A percentile compares a stretch with the other conserved stretches of the same genome.
These are phyloP conservation scores for Neoboletus magnificus DNA, from an alignment of 768 basidiomycete genomes.

Conservation along the genomic window DNA sequence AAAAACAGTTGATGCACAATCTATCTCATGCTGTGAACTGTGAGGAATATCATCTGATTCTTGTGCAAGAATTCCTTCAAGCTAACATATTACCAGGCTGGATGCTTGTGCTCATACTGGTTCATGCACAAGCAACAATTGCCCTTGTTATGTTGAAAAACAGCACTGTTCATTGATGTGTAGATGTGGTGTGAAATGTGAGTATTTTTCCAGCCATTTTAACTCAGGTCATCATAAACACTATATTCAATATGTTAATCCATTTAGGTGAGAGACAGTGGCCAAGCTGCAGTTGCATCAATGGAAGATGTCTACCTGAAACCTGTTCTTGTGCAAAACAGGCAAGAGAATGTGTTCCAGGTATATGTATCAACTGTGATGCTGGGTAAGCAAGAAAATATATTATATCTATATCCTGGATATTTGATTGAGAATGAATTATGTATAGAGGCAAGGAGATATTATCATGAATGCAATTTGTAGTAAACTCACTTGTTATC, in stretches of 20 bases:
- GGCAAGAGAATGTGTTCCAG: slow-evolving; percentile 51
- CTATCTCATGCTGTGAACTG: not conserved
- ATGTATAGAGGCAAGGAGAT: slow-evolving; percentile 25
- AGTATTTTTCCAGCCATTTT: slow-evolving; percentile 7
- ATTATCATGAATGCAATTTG: not conserved
- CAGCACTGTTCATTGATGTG: slow-evolving; percentile 49
- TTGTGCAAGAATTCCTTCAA: not conserved
- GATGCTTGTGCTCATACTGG: slow-evolving; percentile 48
- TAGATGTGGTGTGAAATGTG: slow-evolving; percentile 43
- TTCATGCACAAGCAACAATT: slow-evolving; percentile 39
- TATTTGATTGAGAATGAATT: not conserved
- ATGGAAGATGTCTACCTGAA: slow-evolving; percentile 28
- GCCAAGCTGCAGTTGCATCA: slow-evolving; percentile 9
- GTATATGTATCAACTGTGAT: slow-evolving; percentile 44
- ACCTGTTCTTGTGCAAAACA: slow-evolving; percentile 38
- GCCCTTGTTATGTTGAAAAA: slow-evolving; percentile 38
- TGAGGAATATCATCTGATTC: slow-evolving; percentile 4
- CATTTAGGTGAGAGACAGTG: slow-evolving; percentile 15
- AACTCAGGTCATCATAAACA: not conserved
- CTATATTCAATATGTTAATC: not conserved
- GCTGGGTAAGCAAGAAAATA: slow-evolving; percentile 33
- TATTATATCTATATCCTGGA: not conserved
- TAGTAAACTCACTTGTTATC: not conserved
- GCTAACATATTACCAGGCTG: slow-evolving; percentile 18
- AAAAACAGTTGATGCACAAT: slow-evolving; percentile 9